Percentiles rank a stretch among this genome's conserved stretches.
Conservation (phyloP, 257 asterid genomes). For the Nyctanthes arbortristis region DNA sequence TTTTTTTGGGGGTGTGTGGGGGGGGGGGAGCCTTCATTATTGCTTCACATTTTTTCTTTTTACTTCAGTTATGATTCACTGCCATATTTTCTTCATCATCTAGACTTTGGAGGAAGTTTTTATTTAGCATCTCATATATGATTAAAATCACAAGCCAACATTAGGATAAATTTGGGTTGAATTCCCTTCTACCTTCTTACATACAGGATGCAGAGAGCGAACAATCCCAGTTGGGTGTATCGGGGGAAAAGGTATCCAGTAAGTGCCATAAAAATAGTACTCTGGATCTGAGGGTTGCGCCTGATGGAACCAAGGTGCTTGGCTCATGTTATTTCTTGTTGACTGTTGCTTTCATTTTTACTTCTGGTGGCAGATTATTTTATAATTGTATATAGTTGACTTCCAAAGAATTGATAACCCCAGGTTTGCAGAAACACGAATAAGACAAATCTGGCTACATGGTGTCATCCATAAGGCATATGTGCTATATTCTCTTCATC, state of each 20-base stretch:
- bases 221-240: not conserved
- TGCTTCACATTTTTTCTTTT: not conserved
- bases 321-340: not conserved
- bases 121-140: not conserved
- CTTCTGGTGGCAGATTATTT: not conserved
- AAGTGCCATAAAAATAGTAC: constrained; percentile 12
- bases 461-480: not conserved
- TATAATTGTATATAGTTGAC: not conserved
- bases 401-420: not conserved
- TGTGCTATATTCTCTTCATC: not conserved
- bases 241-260: constrained; percentile 10
- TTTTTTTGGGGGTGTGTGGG: too few species aligned
- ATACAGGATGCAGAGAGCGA: constrained; percentile 31
- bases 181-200: not conserved
- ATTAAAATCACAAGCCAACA: constrained; percentile 1
- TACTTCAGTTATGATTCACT: not conserved
- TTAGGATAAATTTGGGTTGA: not conserved
- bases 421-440: not conserved
- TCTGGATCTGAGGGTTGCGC: constrained; percentile 17
- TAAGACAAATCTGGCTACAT: not conserved
- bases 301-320: constrained; percentile 21
- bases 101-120: not conserved
- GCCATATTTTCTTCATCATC: not conserved
- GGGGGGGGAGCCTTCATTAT: not conserved
- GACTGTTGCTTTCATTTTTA: not conserved